Conservation (phyloP, 2,329 filamentous ascomycete genomes). For the Aspergillus sp. region DNA sequence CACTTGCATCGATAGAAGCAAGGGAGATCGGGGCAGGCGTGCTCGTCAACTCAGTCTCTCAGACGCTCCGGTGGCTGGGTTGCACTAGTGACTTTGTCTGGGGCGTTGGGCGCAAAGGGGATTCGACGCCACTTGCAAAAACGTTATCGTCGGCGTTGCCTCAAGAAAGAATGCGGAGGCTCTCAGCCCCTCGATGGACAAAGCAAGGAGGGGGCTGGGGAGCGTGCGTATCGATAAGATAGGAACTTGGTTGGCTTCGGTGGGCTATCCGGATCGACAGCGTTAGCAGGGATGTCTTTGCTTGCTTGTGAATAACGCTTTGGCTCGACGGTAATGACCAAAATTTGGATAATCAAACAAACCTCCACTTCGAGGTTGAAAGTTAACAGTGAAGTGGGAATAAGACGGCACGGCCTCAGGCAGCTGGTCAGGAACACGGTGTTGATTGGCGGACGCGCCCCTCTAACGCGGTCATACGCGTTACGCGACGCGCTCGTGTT, state of each 20-base stretch:
- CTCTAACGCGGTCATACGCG: neutral
- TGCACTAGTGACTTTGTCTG: neutral
- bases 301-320: neutral
- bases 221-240: conserved; percentile 3
- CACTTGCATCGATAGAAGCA: neutral
- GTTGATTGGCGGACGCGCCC: conserved; percentile 4
- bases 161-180: neutral
- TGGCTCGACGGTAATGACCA: neutral
- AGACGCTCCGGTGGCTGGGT: neutral
- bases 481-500: conserved; percentile 6
- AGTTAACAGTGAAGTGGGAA: too few relatives aligned
- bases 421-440: neutral
- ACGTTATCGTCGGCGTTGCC: neutral
- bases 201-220: conserved; percentile 5
- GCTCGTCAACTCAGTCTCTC: neutral
- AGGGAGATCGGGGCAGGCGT: neutral
- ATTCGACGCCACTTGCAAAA: neutral
- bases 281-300: neutral
- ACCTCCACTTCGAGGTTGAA: too few relatives aligned
- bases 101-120: neutral
- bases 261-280: neutral
- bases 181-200: neutral
- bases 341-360: too few relatives aligned
- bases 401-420: neutral
- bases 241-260: neutral